Base-by-base conservation (phyloP, 345 rosid genomes). In the Aethionema arabicum region DNA sequence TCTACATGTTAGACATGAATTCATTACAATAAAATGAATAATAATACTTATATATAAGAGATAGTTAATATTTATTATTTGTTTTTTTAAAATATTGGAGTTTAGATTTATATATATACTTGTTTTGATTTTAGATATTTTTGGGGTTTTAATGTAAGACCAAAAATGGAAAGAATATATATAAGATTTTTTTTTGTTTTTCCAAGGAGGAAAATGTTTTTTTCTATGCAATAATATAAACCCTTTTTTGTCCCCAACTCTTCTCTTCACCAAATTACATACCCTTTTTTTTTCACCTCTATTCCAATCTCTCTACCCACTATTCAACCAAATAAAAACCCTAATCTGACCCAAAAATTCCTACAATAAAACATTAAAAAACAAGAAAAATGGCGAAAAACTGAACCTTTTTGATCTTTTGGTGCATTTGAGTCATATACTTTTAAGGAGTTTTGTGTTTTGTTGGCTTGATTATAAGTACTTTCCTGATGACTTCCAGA, bases 401-500 rank as follows among this genome's bases (percentile, higher is more conserved):
- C 48, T 14, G 30, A 50, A 49, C 48, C 42, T 3, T 38, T 37
- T 38, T 29, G 8, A 31, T 39, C 5, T 31, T 48, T 16, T 31
- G 32, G 36, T 32, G 62, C 49, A 29, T 43, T n/a, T 30, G 51
- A 50, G 32, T 50, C 67, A 31, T 7, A 63, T 5, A 14, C 4
- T 30, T n/a, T 32, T 13, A 15, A 11, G 12, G 21, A 27, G 60
- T 21, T 8, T 67, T 51, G n/a, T 33, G 32, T 53, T 40, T 15
- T 13, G 2, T 14, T 59, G 41, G 14, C 57, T 48, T 40, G 42
- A 58, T 13, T 27, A 61, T 8, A 84, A 72, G 71, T 87, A 93
- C 63, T 90, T 90, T 59, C 99, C 99, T 11, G 99, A 93, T 61
- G 99, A 93, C 78, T 93, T 93, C 99, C 99, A 93, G 36, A 93